These are phyloP conservation scores for Lyophyllum atratum DNA, from an alignment of 768 basidiomycete species.

Conservation along the genomic window DNA sequence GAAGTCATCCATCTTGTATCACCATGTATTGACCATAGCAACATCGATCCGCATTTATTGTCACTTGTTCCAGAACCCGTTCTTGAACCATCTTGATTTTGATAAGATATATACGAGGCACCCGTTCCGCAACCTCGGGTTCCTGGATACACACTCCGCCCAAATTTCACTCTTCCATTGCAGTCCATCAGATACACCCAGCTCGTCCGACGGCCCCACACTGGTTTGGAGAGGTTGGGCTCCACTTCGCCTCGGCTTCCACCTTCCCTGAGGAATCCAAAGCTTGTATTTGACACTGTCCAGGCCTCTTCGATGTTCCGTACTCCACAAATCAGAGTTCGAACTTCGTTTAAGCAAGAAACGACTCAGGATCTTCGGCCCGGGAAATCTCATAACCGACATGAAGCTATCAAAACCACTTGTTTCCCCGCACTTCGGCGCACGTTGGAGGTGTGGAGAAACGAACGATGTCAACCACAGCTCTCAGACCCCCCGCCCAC, in stretches of 20 bases:
- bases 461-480: conserved; percentile 17
- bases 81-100: conserved; percentile 5
- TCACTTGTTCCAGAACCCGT: conserved; percentile 14
- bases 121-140: conserved; percentile 21
- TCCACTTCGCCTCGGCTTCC: neutral
- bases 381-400: conserved; percentile 7
- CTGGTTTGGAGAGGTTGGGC: neutral
- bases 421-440: conserved; percentile 6
- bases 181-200: neutral
- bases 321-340: neutral
- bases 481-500: conserved; percentile 27
- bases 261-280: neutral
- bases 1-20: conserved; percentile 38
- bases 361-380: neutral
- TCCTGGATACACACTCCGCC: conserved; percentile 10
- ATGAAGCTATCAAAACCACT: neutral
- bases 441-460: conserved; percentile 7
- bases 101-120: conserved; percentile 8
- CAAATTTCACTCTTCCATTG: neutral
- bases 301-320: neutral
- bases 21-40: conserved; percentile 24
- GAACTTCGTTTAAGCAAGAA: neutral
- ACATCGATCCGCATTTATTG: conserved; percentile 25
- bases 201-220: neutral
- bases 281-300: neutral